These are phyloP conservation scores for Hirsutella thompsonii DNA, from an alignment of 2,329 filamentous ascomycete species.

Conservation along the genomic window DNA sequence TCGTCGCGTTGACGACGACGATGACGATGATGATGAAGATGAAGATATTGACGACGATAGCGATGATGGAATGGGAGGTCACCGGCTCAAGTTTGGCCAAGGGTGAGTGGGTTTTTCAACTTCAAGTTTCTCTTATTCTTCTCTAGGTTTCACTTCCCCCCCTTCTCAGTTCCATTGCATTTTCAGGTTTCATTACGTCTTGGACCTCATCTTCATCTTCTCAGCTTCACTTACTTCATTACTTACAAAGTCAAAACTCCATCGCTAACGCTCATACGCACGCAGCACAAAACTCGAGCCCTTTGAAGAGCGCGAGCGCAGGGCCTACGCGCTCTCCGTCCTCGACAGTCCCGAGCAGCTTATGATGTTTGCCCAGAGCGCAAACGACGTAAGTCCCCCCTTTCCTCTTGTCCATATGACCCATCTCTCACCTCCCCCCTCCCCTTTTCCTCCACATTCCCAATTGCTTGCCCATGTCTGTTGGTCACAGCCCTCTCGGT, in stretches of 20 bases:
- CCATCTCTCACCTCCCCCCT: too few species aligned
- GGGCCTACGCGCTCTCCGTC: conserved; percentile 37
- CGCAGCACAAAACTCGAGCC: conserved; percentile 19
- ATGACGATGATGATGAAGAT: neutral
- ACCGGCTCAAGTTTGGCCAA: neutral
- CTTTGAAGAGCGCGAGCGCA: conserved; percentile 28
- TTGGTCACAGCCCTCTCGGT: neutral
- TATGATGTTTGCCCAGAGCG: conserved; percentile 44
- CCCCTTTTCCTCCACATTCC: neutral
- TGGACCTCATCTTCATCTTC: too few species aligned
- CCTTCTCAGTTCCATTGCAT: neutral
- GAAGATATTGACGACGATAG: neutral
- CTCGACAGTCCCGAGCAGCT: conserved; percentile 45
- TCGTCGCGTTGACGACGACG: too few species aligned
- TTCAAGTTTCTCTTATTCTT: too few species aligned
- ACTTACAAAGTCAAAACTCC: too few species aligned
- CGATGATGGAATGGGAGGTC: neutral
- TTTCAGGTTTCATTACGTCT: too few species aligned
- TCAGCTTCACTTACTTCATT: too few species aligned
- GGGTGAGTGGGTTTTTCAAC: neutral
- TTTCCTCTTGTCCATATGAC: too few species aligned
- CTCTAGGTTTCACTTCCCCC: neutral
- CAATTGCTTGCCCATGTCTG: too few species aligned
- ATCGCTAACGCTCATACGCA: too few species aligned
- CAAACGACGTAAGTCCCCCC: conserved; percentile 34